Base-by-base conservation (phyloP, 176 grass and related monocot genomes). In the Pontederia paniculata region DNA sequence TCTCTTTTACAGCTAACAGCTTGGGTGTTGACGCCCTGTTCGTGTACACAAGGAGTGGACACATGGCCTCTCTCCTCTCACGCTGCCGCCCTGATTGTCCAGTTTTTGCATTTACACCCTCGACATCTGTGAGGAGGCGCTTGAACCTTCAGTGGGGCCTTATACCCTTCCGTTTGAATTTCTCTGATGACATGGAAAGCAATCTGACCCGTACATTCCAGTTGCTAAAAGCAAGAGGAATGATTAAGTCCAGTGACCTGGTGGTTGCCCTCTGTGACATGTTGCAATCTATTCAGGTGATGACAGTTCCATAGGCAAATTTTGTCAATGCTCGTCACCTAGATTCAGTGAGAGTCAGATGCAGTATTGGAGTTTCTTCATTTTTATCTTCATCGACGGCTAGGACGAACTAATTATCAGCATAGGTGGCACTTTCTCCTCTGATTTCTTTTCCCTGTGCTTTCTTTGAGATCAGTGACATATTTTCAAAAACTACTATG, bases 111-210 rank as follows among this genome's bases (percentile, higher is more conserved):
- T 97, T 97, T 83, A 97, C 93, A 9, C 66, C 69, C 9, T 97
- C 83, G 0, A 97, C 83, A 0, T 79, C 80, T 0, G 74, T 97
- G 5, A 75, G 93, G 50, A 77, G 93, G 45, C 60, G 77, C 31
- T 58, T 97, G 68, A 97, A 97, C 74, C 71, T 97, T n/a, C 93
- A 90, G 31, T 97, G 93, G 93, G 91, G 93, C 12, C 80, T 98
- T 17, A 84, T 91, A 61, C 86, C 93, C 15, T 91, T 98, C 59
- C 75, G 86, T 46, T 71, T 91, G 21, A 67, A 62, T 52, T 84
- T 91, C 75, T 84, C 79, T 0, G 93, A 83, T 0, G 91, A 88
- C 75, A 98, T 91, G 93, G 93, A 98, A 47, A 98, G 77, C 68
- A 98, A 91, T 55, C 80, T 98, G 48, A 88, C 82, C 75, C 86